Evolutionary conservation across 2,329 filamentous ascomycete species (phyloP).

Genomic region (Sclerotinia subarctica): DNA sequence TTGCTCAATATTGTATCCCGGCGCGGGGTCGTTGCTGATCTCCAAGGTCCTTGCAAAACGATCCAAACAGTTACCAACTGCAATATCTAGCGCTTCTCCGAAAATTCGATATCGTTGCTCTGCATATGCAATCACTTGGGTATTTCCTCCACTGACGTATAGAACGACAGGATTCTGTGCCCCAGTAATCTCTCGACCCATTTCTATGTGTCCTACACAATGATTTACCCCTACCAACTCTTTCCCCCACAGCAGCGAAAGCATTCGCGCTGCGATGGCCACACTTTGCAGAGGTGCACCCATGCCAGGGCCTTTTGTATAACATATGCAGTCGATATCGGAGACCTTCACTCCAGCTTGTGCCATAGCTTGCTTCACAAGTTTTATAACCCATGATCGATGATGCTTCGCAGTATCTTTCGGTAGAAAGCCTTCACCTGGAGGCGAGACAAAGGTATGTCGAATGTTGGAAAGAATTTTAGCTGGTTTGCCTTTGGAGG

Average conservation of each 20-base stretch:
- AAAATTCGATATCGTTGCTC: slow-evolving; percentile 96
- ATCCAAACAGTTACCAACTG: slow-evolving; percentile 95
- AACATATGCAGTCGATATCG: slow-evolving; percentile 90
- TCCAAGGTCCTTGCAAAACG: slow-evolving; percentile 86
- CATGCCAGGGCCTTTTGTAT: slow-evolving; percentile 95
- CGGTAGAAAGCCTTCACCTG: slow-evolving; percentile 90
- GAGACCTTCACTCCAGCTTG: slow-evolving; percentile 59
- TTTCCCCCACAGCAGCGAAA: slow-evolving; percentile 80
- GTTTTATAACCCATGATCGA: slow-evolving; percentile 73
- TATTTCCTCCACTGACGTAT: slow-evolving; percentile 95
- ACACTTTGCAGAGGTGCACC: slow-evolving; percentile 86
- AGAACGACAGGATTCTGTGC: slow-evolving; percentile 89
- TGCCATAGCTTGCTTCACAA: slow-evolving; percentile 76
- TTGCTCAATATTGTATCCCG: slow-evolving; percentile 97
- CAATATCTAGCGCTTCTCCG: slow-evolving; percentile 94
- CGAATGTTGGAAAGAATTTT: slow-evolving; percentile 87
- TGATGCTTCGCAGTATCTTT: slow-evolving; percentile 96
- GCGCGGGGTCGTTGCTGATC: slow-evolving; percentile 94
- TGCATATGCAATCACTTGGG: slow-evolving; percentile 95
- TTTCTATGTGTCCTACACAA: slow-evolving; percentile 98
- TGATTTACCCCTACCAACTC: slow-evolving; percentile 95
- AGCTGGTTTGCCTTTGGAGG: slow-evolving; percentile 48
- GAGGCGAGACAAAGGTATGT: slow-evolving; percentile 88
- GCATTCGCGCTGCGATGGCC: slow-evolving; percentile 77
- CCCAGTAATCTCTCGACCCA: slow-evolving; percentile 90